A percentile compares a stretch with the other conserved stretches of the same genome.
These are phyloP conservation scores for Rhizoclosmatium sp. DNA, from an alignment of 192 early-diverging fungal genomes.

Conservation along the genomic window DNA sequence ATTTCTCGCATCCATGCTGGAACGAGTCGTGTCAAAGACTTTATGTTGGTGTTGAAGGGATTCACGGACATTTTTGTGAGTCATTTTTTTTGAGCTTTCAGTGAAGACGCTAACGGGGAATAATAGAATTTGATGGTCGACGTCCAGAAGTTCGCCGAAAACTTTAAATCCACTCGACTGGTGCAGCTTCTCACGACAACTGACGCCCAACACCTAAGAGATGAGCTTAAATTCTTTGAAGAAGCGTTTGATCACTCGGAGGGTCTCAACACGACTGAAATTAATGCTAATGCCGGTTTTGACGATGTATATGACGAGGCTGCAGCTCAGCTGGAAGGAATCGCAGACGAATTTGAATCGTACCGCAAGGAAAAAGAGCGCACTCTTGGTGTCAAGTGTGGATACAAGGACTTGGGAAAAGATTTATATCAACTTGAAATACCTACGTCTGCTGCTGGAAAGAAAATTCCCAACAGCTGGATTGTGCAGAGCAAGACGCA, in stretches of 20 bases:
- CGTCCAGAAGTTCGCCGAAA: constrained; percentile 40
- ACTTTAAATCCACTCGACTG: constrained; percentile 69
- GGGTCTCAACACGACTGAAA: constrained; percentile 52
- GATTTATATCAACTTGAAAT: constrained; percentile 96
- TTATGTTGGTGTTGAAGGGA: constrained; percentile 70
- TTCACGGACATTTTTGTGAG: constrained; percentile 63
- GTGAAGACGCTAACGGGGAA: background rate
- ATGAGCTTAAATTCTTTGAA: constrained; percentile 74
- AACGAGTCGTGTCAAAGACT: constrained; percentile 85
- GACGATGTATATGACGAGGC: constrained; percentile 84
- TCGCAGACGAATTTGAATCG: constrained; percentile 73
- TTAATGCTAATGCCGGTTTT: constrained; percentile 62
- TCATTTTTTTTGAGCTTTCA: background rate
- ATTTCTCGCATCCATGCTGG: constrained; percentile 91
- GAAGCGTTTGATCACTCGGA: constrained; percentile 76
- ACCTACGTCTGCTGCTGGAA: constrained; percentile 60
- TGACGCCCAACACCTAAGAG: constrained; percentile 61
- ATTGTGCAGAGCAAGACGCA: constrained; percentile 79
- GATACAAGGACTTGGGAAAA: constrained; percentile 92
- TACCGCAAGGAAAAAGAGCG: constrained; percentile 73
- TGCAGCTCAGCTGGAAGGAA: constrained; percentile 55
- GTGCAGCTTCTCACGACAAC: constrained; percentile 52
- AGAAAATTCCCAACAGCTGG: constrained; percentile 81
- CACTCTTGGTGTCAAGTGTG: constrained; percentile 66
- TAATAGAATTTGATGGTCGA: constrained; percentile 39